Percentiles rank a stretch among this genome's conserved stretches.
These are phyloP conservation scores for Globisporangium viniferum DNA, from an alignment of 352 stramenopile species.

Conservation along the genomic window DNA sequence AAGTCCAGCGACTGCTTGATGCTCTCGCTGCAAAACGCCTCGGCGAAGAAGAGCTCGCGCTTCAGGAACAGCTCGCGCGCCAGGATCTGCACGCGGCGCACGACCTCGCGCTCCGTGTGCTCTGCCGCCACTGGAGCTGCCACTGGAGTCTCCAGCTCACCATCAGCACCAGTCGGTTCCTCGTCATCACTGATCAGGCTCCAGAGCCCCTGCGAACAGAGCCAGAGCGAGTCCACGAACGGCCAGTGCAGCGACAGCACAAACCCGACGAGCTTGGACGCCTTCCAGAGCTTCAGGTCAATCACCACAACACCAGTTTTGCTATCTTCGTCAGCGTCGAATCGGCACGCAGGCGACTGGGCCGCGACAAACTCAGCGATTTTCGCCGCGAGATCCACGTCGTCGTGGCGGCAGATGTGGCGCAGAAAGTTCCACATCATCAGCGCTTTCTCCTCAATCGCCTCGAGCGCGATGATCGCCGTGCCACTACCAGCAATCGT, in stretches of 20 bases:
- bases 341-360: constrained; percentile 14
- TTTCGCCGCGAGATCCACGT: constrained; percentile 36
- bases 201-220: constrained; percentile 50
- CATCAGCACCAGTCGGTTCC: background rate
- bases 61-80: constrained; percentile 48
- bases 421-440: constrained; percentile 62
- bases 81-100: constrained; percentile 52
- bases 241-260: constrained; percentile 68
- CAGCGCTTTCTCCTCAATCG: constrained; percentile 36
- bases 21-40: constrained; percentile 72
- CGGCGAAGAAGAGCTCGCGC: constrained; percentile 44
- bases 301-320: constrained; percentile 18
- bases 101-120: constrained; percentile 42
- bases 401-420: constrained; percentile 65
- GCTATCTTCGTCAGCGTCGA: background rate
- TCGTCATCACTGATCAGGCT: constrained; percentile 23
- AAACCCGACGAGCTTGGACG: constrained; percentile 48
- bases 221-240: constrained; percentile 75
- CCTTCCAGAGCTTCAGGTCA: constrained; percentile 34
- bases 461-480: constrained; percentile 21
- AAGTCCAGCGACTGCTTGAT: constrained; percentile 76
- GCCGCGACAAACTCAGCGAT: constrained; percentile 31
- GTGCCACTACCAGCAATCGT: constrained; percentile 4
- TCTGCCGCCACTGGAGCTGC: constrained; percentile 7
- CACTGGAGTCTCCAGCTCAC: background rate